Evolutionary conservation across 2,329 filamentous ascomycete species (phyloP).

Genomic region (Aureobasidium sp.): DNA sequence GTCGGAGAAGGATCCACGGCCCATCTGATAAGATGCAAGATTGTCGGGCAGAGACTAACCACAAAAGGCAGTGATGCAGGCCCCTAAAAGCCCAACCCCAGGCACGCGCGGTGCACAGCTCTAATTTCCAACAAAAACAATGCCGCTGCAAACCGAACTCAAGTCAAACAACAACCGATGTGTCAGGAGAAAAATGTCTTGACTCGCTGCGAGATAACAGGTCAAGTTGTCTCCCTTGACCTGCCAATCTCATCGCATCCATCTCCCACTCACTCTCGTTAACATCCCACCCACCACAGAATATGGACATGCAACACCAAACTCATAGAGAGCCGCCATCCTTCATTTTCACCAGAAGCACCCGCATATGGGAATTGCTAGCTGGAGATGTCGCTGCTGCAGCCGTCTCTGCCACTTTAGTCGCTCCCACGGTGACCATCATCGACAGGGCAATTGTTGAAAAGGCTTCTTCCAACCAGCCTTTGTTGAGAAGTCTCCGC

Average conservation of each 20-base stretch:
- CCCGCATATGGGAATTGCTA: slow-evolving; percentile 16
- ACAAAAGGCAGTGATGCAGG: background rate
- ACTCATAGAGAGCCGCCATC: slow-evolving; percentile 8
- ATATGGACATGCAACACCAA: slow-evolving; percentile 7
- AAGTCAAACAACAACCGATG: slow-evolving; percentile 1
- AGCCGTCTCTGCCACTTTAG: slow-evolving; percentile 24
- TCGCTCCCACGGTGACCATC: slow-evolving; percentile 24
- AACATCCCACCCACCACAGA: background rate
- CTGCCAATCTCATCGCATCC: background rate
- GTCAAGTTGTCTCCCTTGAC: background rate
- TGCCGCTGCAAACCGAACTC: slow-evolving; percentile 11
- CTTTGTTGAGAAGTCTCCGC: slow-evolving; percentile 19
- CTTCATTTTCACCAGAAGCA: slow-evolving; percentile 10
- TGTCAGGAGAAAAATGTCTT: slow-evolving; percentile 10
- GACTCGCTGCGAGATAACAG: slow-evolving; percentile 3
- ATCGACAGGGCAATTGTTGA: slow-evolving; percentile 28
- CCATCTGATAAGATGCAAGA: background rate
- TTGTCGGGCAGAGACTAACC: background rate
- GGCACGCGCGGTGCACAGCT: background rate
- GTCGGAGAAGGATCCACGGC: background rate
- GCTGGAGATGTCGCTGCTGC: slow-evolving; percentile 25
- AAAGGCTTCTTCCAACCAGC: slow-evolving; percentile 22
- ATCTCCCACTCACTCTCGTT: background rate
- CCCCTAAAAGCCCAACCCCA: slow-evolving; percentile 1
- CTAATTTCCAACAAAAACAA: slow-evolving; percentile 15